Percentiles rank a stretch among this genome's conserved stretches.
These are phyloP conservation scores for Thymus mandschuricus DNA, from an alignment of 257 asterid species.

Conservation along the genomic window DNA sequence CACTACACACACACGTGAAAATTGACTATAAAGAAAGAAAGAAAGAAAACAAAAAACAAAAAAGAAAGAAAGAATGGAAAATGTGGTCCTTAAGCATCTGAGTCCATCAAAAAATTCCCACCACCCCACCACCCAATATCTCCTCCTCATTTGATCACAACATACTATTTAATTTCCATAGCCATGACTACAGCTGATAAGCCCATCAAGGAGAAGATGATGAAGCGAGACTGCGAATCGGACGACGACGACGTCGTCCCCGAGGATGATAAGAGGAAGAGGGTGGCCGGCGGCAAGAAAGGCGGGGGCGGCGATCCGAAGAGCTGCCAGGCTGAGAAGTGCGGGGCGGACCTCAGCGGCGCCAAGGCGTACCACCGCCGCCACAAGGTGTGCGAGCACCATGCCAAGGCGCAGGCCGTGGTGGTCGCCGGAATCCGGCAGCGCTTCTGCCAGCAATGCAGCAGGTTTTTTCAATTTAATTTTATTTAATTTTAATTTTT, in stretches of 20 bases:
- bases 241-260: slow-evolving; percentile 35
- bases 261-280: slow-evolving; percentile 53
- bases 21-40: not conserved
- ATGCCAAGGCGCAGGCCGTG: slow-evolving; percentile 64
- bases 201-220: slow-evolving; percentile 32
- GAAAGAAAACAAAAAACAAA: not conserved
- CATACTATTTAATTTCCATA: not conserved
- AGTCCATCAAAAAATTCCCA: slow-evolving; percentile 56
- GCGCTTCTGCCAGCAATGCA: slow-evolving; percentile 88
- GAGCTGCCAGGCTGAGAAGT: slow-evolving; percentile 69
- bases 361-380: slow-evolving; percentile 71
- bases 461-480: slow-evolving; percentile 50
- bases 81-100: slow-evolving; percentile 71
- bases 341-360: slow-evolving; percentile 52
- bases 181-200: not conserved
- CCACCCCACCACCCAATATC: slow-evolving; percentile 45
- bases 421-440: slow-evolving; percentile 75
- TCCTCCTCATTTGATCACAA: slow-evolving; percentile 8
- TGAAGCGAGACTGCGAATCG: slow-evolving; percentile 32
- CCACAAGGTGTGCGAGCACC: slow-evolving; percentile 73
- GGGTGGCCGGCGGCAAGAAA: slow-evolving; percentile 38
- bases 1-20: not conserved
- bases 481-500: not conserved
- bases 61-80: slow-evolving; percentile 27
- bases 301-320: slow-evolving; percentile 36